Evolutionary conservation across 805 yeast genomes (phyloP).

Genomic region (Ogataea degrootiae): DNA sequence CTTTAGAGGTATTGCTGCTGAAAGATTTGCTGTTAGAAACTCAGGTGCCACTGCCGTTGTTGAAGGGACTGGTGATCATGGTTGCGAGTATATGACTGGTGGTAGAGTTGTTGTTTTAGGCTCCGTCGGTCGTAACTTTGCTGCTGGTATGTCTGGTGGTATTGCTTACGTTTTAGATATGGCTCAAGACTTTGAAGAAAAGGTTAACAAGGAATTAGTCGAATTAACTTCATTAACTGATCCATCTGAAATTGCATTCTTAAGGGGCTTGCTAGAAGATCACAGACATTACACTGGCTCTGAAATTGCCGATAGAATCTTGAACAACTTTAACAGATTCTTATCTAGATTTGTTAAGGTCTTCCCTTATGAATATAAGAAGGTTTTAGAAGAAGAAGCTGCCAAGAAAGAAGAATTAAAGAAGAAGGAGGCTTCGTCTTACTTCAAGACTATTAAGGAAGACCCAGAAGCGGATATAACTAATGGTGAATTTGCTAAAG

Average conservation of each 20-base stretch:
- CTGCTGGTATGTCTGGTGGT: constrained; percentile 99
- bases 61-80: constrained; percentile 98
- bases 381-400: constrained; percentile 77
- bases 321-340: constrained; percentile 83
- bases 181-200: constrained; percentile 83
- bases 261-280: constrained; percentile 89
- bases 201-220: constrained; percentile 77
- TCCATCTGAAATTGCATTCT: constrained; percentile 89
- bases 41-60: constrained; percentile 97
- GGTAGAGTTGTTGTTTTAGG: constrained; percentile 95
- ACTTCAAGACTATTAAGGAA: constrained; percentile 67
- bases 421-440: constrained; percentile 59
- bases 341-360: constrained; percentile 90
- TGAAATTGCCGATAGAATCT: constrained; percentile 77
- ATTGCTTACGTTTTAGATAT: constrained; percentile 93
- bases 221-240: constrained; percentile 74
- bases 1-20: constrained; percentile 96
- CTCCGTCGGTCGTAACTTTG: constrained; percentile 86
- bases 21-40: constrained; percentile 96
- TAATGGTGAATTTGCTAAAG: constrained; percentile 74
- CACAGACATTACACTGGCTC: constrained; percentile 94
- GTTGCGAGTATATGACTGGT: constrained; percentile 99
- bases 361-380: constrained; percentile 86
- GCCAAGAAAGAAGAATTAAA: constrained; percentile 58
- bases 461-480: constrained; percentile 85